A percentile compares a stretch with the other conserved stretches of the same genome.
These are phyloP conservation scores for Crithidia sp. DNA, from an alignment of 208 protist genomes.

Conservation along the genomic window DNA sequence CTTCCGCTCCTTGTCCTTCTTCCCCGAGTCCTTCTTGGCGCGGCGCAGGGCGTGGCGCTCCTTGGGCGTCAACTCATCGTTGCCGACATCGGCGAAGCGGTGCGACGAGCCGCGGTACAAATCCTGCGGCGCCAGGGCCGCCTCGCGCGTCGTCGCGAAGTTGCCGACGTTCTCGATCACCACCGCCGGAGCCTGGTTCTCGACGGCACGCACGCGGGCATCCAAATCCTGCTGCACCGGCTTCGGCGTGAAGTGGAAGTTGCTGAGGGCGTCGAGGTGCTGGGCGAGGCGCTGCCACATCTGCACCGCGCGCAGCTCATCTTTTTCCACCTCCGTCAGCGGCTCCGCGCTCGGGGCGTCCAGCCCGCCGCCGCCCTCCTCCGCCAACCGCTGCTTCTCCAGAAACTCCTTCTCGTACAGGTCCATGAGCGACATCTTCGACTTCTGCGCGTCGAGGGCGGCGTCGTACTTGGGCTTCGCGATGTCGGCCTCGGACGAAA, in stretches of 20 bases:
- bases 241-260: conserved; percentile 93
- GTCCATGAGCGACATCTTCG: conserved; percentile 90
- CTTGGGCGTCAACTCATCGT: conserved; percentile 69
- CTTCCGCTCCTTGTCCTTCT: conserved; percentile 43
- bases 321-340: conserved; percentile 90
- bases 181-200: conserved; percentile 84
- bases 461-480: conserved; percentile 58
- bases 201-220: conserved; percentile 85
- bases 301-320: conserved; percentile 90
- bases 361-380: conserved; percentile 51
- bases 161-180: conserved; percentile 83
- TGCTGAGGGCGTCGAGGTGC: conserved; percentile 91
- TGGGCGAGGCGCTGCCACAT: conserved; percentile 91
- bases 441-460: conserved; percentile 83
- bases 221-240: conserved; percentile 86
- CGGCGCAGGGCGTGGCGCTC: conserved; percentile 81
- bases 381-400: conserved; percentile 68
- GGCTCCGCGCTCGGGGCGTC: conserved; percentile 65
- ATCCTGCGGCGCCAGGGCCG: conserved; percentile 88
- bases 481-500: conserved; percentile 71
- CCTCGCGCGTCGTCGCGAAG: conserved; percentile 80
- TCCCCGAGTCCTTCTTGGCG: conserved; percentile 71
- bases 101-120: conserved; percentile 69
- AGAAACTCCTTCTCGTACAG: conserved; percentile 93
- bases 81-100: conserved; percentile 71